Evolutionary conservation across 768 basidiomycete genomes (phyloP), one percentile per base, ranked within the genome.

Genomic region (Xerocomus brunneocitrinus): DNA sequence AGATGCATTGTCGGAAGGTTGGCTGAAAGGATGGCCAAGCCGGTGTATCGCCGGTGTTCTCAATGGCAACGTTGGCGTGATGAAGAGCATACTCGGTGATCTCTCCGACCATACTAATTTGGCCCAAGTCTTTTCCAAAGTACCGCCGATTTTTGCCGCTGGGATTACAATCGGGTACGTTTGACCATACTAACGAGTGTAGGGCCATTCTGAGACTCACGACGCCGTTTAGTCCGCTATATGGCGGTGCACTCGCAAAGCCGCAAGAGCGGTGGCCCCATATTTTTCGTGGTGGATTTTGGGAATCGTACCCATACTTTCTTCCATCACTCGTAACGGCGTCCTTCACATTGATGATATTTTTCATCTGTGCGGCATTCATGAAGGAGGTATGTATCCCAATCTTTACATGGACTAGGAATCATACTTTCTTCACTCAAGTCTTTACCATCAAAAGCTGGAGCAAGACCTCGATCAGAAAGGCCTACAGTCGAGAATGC

Each of bases 71-170:
- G 5, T 67, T 4, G 71, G 81, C 5, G 85, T 87, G 30, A 82
- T 87, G 76, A 89, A 88, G 61, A 84, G 81, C 52, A 78, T 81
- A 50, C 76, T 88, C 67, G 85, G 77, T 0, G 85, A 87, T 54
- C 66, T 87, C 30, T 83, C 82, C 76, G 32, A 73, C 38, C 57
- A 54, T 27, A 65, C 58, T 35, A 70, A 64, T 50, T 67, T 67
- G 63, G 72, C 76, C 5, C 67, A 66, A n/a, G 74, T 60, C 7
- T 71, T 73, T 54, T 58, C 68, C 4, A 39, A 67, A n/a, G 19
- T 40, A 12, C 52, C 55, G 22, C 28, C 42, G 16, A n/a, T 32
- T 3, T 54, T 56, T 35, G 49, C 42, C 14, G 12, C 49, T 2
- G 55, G 55, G 16, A 10, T 32, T 35, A 45, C 51, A 4, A 49